Evolutionary conservation across 306 rosid genomes (phyloP).

Genomic region (Cicer cuneatum): DNA sequence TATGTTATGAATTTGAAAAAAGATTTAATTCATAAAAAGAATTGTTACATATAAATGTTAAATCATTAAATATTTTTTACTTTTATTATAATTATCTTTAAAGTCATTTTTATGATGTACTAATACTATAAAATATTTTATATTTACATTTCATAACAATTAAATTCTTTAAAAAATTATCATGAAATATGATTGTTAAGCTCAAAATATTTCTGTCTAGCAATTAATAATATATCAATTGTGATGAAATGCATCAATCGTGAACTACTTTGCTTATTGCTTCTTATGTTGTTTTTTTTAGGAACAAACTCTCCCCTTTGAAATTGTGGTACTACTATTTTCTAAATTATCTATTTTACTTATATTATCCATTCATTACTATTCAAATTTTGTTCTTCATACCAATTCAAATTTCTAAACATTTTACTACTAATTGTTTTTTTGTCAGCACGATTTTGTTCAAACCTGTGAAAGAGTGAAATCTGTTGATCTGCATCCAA

Average conservation of each 20-base stretch:
- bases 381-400: background rate
- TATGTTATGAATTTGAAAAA: background rate
- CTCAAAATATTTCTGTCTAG: background rate
- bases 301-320: slow-evolving; percentile 53
- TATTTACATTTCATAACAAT: no score
- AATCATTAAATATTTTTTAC: no score
- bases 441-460: slow-evolving; percentile 59
- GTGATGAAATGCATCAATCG: background rate
- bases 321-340: slow-evolving; percentile 56
- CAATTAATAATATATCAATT: no score
- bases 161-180: background rate
- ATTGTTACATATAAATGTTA: no score
- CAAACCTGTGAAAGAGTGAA: slow-evolving; percentile 69
- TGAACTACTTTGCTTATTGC: slow-evolving; percentile 34
- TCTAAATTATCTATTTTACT: background rate
- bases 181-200: background rate
- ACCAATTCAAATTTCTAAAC: background rate
- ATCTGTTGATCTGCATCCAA: slow-evolving; percentile 71
- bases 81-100: no score
- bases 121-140: no score
- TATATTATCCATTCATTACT: background rate
- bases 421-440: slow-evolving; percentile 23
- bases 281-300: slow-evolving; percentile 33
- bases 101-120: no score
- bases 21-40: no score